Conservation (phyloP, 805 yeast species). For the Candida awuae region DNA sequence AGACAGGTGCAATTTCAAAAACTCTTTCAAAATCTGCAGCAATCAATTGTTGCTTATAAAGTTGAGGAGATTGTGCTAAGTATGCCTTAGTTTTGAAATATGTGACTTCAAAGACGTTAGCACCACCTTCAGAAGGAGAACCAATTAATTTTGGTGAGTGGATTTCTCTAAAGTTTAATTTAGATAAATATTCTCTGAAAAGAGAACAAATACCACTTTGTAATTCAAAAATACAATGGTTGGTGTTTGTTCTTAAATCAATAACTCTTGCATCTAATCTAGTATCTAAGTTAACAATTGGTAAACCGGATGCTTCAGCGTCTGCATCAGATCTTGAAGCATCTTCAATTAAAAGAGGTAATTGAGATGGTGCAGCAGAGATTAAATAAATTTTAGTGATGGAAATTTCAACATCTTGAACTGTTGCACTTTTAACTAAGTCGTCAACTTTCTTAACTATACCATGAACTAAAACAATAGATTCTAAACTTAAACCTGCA, state of each 20-base stretch:
- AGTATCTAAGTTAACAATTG: conserved; percentile 93
- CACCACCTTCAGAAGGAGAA: conserved; percentile 96
- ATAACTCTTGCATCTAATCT: conserved; percentile 92
- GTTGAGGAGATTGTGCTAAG: conserved; percentile 96
- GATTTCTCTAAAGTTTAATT: conserved; percentile 72
- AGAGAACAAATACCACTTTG: conserved; percentile 82
- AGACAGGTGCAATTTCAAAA: conserved; percentile 94
- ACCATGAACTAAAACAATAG: conserved; percentile 89
- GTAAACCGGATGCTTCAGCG: conserved; percentile 85
- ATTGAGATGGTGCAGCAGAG: conserved; percentile 82
- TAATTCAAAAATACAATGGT: conserved; percentile 93
- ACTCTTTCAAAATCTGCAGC: conserved; percentile 97
- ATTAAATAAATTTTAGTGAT: conserved; percentile 67
- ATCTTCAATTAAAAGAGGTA: conserved; percentile 94
- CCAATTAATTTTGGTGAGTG: conserved; percentile 96
- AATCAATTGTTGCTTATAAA: conserved; percentile 95
- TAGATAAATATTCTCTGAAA: conserved; percentile 78
- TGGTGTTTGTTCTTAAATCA: conserved; percentile 93
- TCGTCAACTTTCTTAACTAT: conserved; percentile 75
- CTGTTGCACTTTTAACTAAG: conserved; percentile 81
- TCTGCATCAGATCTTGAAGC: conserved; percentile 92
- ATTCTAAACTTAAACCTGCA: conserved; percentile 74
- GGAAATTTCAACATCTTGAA: conserved; percentile 82
- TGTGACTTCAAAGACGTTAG: conserved; percentile 88
- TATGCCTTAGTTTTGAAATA: conserved; percentile 91